These are phyloP conservation scores for Verticillium isaacii DNA, from an alignment of 2,329 filamentous ascomycete genomes.

Conservation along the genomic window DNA sequence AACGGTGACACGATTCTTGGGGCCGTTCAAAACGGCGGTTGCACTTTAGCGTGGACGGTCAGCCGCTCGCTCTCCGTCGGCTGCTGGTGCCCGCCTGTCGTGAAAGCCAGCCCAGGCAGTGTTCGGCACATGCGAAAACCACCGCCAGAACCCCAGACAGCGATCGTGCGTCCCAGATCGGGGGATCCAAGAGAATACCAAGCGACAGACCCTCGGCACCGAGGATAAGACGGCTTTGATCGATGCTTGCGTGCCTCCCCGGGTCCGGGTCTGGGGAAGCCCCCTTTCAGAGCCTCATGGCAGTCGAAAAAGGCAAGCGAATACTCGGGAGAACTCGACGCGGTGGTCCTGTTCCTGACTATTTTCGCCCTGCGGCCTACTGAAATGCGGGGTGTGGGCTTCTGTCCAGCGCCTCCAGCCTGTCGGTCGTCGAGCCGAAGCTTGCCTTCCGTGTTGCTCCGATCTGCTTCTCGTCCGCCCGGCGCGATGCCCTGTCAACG, in stretches of 20 bases:
- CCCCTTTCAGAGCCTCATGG: slow-evolving; percentile 1
- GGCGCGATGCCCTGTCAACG: background rate
- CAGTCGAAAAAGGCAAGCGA: slow-evolving; percentile 3
- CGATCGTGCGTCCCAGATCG: background rate
- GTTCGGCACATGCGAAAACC: background rate
- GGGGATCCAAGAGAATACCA: background rate
- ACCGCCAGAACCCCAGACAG: background rate
- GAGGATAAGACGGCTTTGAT: slow-evolving; percentile 11
- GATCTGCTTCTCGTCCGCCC: background rate
- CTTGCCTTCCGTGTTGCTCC: slow-evolving; percentile 1
- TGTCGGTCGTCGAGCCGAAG: background rate
- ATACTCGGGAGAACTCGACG: slow-evolving; percentile 10
- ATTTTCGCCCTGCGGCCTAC: slow-evolving; percentile 15
- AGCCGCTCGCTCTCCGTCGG: background rate
- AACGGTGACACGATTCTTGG: background rate
- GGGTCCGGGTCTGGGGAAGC: background rate
- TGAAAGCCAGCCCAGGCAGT: background rate
- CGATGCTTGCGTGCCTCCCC: background rate
- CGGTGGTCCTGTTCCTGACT: slow-evolving; percentile 16
- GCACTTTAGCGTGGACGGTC: background rate
- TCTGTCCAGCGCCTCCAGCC: background rate
- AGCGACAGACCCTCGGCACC: slow-evolving; percentile 1
- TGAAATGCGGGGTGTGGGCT: slow-evolving; percentile 1
- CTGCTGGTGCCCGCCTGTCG: background rate
- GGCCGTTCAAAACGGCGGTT: background rate